These are phyloP conservation scores for Tillandsia fasciculata DNA, from an alignment of 176 grass and related monocot genomes.

Conservation along the genomic window DNA sequence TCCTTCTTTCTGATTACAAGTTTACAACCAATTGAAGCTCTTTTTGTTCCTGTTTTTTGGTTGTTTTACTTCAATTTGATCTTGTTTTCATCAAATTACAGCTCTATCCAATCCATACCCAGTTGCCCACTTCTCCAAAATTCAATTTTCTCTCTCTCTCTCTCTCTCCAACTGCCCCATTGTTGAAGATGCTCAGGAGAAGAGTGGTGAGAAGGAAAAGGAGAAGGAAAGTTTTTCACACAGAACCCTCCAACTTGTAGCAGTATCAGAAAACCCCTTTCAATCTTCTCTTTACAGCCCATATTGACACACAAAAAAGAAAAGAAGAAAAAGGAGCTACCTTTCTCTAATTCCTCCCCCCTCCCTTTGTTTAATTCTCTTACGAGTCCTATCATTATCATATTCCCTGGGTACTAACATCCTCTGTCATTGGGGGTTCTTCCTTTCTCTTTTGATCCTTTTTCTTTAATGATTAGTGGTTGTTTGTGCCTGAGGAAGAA, in stretches of 20 bases:
- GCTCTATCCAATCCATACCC: no score
- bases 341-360: not conserved
- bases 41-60: not conserved
- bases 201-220: not conserved
- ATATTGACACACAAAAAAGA: not conserved
- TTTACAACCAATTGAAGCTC: not conserved
- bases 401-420: not conserved
- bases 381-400: no score
- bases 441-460: not conserved
- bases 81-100: no score
- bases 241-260: not conserved
- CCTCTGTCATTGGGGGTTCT: not conserved
- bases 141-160: no score
- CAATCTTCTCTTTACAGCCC: not conserved
- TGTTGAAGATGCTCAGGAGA: no score
- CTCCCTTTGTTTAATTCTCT: not conserved
- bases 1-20: not conserved
- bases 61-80: constrained; percentile 8
- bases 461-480: not conserved
- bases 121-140: no score
- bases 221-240: not conserved
- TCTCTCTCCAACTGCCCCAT: no score
- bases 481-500: not conserved
- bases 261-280: not conserved
- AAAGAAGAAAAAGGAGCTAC: not conserved